Evolutionary conservation across 345 rosid genomes (phyloP), one percentile per base, ranked within the genome.

Genomic region (Balakata baccata): DNA sequence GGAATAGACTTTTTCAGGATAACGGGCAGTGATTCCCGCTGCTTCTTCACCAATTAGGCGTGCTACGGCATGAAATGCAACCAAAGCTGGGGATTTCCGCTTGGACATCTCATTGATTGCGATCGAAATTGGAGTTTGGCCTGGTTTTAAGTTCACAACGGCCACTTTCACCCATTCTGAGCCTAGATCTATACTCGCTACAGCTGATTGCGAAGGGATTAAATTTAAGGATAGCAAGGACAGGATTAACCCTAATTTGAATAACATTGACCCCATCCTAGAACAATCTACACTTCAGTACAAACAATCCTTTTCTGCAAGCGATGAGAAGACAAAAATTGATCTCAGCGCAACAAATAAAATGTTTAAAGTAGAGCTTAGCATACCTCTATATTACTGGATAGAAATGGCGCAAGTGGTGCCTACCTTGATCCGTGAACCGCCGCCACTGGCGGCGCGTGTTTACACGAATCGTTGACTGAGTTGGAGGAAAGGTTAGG

Each of bases 31-130:
- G 56, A 93, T 82, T 2, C 99, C 99, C 2, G 95, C 96, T 1
- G 97, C 98, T 84, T 96, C 99, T 78, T 96, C 99, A 22, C 86
- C 99, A 0, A 96, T 79, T 41, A 96, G 89, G 11, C 99, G 89
- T 45, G 83, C 62, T 11, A 81, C 97, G 0, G 93, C 78, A 1
- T 91, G 98, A 81, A 96, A 93, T 12, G 96, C 94, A 17, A 93
- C 95, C 49, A 96, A 73, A 10, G 89, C 89, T 25, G 99, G 99
- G 25, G 98, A 89, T 82, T 96, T 96, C 20, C 99, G 82, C 87
- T 93, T 96, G 9, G 99, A 96, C 99, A 93, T 96, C 85, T 96
- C 99, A 64, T 96, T 96, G 64, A 96, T 96, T 20, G 98, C 99
- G 62, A 96, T 79, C 10, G 93, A 86, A 68, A 95, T 95, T 2